A percentile compares a stretch with the other conserved stretches of the same genome.
These are phyloP conservation scores for Cicer bijugum DNA, from an alignment of 306 rosid species.

Conservation along the genomic window DNA sequence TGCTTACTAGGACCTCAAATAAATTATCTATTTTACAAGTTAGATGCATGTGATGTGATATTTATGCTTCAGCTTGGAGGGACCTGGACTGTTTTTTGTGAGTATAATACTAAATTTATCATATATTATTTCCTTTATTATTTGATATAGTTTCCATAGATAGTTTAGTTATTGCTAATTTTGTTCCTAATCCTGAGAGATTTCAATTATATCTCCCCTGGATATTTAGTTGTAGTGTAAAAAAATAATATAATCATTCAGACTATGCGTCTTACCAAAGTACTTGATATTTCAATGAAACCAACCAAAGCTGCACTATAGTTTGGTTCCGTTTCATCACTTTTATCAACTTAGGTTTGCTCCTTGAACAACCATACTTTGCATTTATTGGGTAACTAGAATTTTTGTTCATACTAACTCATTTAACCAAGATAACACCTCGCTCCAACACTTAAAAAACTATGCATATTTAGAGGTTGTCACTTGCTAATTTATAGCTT, in stretches of 20 bases:
- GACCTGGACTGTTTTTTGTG: background rate
- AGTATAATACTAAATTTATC: background rate
- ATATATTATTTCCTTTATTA: background rate
- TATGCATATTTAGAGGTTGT: slow-evolving; percentile 22
- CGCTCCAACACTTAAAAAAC: slow-evolving; percentile 10
- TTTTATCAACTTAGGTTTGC: slow-evolving; percentile 32
- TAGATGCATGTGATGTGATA: background rate
- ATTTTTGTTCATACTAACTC: slow-evolving; percentile 19
- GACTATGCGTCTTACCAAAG: background rate
- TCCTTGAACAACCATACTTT: slow-evolving; percentile 19
- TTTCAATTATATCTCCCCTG: slow-evolving; percentile 15
- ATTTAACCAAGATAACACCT: slow-evolving; percentile 35
- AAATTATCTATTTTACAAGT: background rate
- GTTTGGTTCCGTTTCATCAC: slow-evolving; percentile 40
- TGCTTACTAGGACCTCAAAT: background rate
- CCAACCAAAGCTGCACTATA: slow-evolving; percentile 24
- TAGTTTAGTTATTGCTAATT: background rate
- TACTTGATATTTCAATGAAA: slow-evolving; percentile 33
- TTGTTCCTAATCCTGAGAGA: background rate
- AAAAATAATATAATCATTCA: background rate
- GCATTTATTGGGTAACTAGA: background rate
- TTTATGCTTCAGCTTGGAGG: background rate
- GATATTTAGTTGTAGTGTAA: background rate
- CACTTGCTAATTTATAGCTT: slow-evolving; percentile 35
- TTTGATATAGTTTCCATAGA: slow-evolving; percentile 1